These are phyloP conservation scores for Scedosporium apiospermum DNA, from an alignment of 2,329 filamentous ascomycete genomes.

Conservation along the genomic window DNA sequence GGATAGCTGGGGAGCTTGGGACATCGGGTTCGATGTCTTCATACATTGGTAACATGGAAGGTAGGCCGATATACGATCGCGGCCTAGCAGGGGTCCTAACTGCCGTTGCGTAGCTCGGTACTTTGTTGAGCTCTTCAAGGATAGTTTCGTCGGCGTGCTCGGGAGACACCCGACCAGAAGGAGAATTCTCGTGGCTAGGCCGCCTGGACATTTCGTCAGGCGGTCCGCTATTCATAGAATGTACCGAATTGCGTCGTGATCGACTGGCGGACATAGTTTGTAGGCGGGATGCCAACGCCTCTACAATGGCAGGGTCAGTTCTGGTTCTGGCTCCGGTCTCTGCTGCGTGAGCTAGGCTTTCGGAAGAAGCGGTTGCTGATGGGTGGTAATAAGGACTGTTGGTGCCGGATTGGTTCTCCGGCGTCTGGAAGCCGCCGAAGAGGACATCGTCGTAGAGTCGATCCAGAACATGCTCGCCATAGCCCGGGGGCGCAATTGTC, in stretches of 20 bases:
- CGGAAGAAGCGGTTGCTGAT: slow-evolving; percentile 66
- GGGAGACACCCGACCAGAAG: slow-evolving; percentile 43
- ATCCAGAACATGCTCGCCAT: slow-evolving; percentile 83
- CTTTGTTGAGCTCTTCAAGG: slow-evolving; percentile 57
- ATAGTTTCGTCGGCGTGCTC: slow-evolving; percentile 50
- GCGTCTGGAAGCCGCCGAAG: slow-evolving; percentile 68
- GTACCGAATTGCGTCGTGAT: neutral
- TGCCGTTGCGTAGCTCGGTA: slow-evolving; percentile 70
- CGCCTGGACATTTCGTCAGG: neutral
- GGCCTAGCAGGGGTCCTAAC: slow-evolving; percentile 54
- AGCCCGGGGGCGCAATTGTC: slow-evolving; percentile 73
- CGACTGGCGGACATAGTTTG: slow-evolving; percentile 28
- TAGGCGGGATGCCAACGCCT: slow-evolving; percentile 52
- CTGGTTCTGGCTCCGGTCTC: no score
- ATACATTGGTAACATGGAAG: slow-evolving; percentile 52
- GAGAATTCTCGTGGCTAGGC: slow-evolving; percentile 9
- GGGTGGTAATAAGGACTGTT: slow-evolving; percentile 69
- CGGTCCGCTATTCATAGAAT: neutral
- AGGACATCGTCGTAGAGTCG: slow-evolving; percentile 85
- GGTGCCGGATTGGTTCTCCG: slow-evolving; percentile 59
- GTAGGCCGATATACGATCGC: slow-evolving; percentile 35
- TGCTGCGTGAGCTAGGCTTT: slow-evolving; percentile 51
- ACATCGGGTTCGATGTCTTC: slow-evolving; percentile 33
- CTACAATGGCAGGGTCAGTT: slow-evolving; percentile 30
- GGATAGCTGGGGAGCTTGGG: slow-evolving; percentile 34